These are phyloP conservation scores for Pestalotiopsis fici DNA, from an alignment of 2,329 filamentous ascomycete species.

Conservation along the genomic window DNA sequence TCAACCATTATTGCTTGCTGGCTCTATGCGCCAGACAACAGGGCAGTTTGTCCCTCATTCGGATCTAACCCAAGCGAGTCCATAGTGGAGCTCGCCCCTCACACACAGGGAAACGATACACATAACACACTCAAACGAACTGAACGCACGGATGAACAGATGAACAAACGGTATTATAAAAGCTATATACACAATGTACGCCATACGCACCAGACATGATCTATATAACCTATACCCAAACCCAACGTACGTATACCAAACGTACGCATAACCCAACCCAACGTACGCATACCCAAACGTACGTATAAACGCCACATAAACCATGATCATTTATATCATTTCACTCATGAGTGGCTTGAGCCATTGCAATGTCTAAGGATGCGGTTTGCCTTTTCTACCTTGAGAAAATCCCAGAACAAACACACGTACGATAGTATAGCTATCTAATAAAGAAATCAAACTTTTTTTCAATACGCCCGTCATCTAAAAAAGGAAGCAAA, in stretches of 20 bases:
- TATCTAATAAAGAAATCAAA: constrained; percentile 15
- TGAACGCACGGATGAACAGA: background rate
- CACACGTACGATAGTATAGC: constrained; percentile 15
- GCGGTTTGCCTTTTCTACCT: constrained; percentile 28
- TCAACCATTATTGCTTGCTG: background rate
- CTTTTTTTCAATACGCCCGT: constrained; percentile 15
- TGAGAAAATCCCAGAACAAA: constrained; percentile 17
- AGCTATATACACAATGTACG: constrained; percentile 1
- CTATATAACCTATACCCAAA: constrained; percentile 9
- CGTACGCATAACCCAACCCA: constrained; percentile 14
- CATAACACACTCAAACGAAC: background rate
- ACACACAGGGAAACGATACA: constrained; percentile 12
- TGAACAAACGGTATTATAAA: background rate
- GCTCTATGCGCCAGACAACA: background rate
- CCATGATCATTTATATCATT: constrained; percentile 23
- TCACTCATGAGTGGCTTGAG: constrained; percentile 33
- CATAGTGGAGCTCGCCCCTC: background rate
- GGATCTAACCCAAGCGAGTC: background rate
- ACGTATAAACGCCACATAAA: constrained; percentile 13
- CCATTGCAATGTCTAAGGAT: constrained; percentile 27
- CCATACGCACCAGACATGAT: background rate
- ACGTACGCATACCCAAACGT: constrained; percentile 14
- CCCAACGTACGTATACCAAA: constrained; percentile 16
- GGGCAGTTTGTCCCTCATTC: background rate
- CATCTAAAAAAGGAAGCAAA: constrained; percentile 11